phyloP scores from a whole-genome alignment of 2,329 filamentous ascomycete species.

The Microdochium bolleyi region DNA sequence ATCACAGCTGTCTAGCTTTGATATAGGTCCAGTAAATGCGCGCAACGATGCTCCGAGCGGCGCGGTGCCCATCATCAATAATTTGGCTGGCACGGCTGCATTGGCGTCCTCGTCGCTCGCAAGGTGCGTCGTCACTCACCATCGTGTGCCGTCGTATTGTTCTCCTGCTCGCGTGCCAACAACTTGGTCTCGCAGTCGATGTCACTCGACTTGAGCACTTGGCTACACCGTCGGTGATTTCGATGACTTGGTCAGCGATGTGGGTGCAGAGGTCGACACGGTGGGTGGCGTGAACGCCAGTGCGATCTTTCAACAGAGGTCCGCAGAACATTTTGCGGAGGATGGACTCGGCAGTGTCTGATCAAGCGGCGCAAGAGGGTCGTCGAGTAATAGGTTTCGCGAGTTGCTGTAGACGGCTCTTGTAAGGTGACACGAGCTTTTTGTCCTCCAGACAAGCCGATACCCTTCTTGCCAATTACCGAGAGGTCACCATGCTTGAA shows the following conservation, averaged over 20 bases:
- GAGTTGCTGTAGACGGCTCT: slow-evolving; percentile 52
- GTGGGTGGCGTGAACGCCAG: slow-evolving; percentile 74
- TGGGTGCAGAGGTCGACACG: slow-evolving; percentile 67
- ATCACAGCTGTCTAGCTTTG: slow-evolving; percentile 66
- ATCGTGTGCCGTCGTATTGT: slow-evolving; percentile 13
- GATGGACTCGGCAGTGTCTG: slow-evolving; percentile 52
- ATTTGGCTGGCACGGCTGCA: slow-evolving; percentile 59
- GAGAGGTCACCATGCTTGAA: slow-evolving; percentile 52
- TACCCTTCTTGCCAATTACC: slow-evolving; percentile 53
- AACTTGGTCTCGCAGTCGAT: slow-evolving; percentile 29
- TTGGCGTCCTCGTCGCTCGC: slow-evolving; percentile 30
- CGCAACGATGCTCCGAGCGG: slow-evolving; percentile 66
- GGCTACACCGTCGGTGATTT: slow-evolving; percentile 56
- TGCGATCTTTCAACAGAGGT: slow-evolving; percentile 53
- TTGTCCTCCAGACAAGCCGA: slow-evolving; percentile 56
- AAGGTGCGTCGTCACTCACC: slow-evolving; percentile 21
- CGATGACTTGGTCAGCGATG: slow-evolving; percentile 67
- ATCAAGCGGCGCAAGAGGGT: slow-evolving; percentile 55
- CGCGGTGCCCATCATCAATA: slow-evolving; percentile 73
- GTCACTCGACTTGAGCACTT: slow-evolving; percentile 37
- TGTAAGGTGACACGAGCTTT: slow-evolving; percentile 55
- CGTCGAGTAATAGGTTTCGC: slow-evolving; percentile 51
- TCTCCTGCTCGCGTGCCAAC: slow-evolving; percentile 15
- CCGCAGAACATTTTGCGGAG: slow-evolving; percentile 54
- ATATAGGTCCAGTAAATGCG: slow-evolving; percentile 81